Conservation (phyloP, 2,329 filamentous ascomycete genomes). For the Xylaria arbuscula region DNA sequence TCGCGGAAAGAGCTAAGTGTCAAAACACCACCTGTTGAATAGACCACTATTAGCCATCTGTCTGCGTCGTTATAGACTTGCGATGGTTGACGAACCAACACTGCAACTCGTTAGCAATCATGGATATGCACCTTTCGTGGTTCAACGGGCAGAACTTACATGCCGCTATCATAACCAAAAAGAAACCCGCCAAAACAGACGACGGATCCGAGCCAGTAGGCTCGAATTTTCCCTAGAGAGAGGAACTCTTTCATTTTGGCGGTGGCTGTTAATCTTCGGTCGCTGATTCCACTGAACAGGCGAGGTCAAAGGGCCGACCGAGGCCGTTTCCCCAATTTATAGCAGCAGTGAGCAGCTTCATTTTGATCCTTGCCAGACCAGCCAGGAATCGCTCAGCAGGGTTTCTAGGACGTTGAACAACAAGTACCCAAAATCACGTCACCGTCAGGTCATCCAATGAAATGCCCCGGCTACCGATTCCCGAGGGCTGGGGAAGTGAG, state of each 20-base stretch:
- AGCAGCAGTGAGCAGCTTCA: constrained; percentile 20
- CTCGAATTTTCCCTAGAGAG: constrained; percentile 55
- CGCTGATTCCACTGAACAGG: constrained; percentile 20
- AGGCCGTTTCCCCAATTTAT: constrained; percentile 40
- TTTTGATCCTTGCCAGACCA: constrained; percentile 18
- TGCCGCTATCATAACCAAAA: constrained; percentile 58
- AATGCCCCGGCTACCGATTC: constrained; percentile 14
- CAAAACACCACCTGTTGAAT: constrained; percentile 48
- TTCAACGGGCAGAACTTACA: constrained; percentile 44
- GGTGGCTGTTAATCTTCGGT: constrained; percentile 12
- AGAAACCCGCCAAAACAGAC: constrained; percentile 64
- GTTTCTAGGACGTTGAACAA: constrained; percentile 25
- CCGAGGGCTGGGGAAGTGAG: constrained; percentile 29
- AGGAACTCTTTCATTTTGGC: constrained; percentile 43
- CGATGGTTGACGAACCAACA: constrained; percentile 41
- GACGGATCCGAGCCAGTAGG: constrained; percentile 63
- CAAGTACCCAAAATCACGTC: constrained; percentile 33
- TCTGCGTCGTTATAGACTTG: background rate
- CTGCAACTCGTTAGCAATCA: constrained; percentile 38
- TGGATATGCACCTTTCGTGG: background rate
- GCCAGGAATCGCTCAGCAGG: constrained; percentile 12
- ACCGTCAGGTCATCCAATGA: constrained; percentile 29
- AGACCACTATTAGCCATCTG: constrained; percentile 23
- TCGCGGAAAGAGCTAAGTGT: constrained; percentile 47
- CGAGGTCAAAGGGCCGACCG: constrained; percentile 34